Evolutionary conservation across 257 asterid genomes (phyloP).

Genomic region (Leonotis leonurus): DNA sequence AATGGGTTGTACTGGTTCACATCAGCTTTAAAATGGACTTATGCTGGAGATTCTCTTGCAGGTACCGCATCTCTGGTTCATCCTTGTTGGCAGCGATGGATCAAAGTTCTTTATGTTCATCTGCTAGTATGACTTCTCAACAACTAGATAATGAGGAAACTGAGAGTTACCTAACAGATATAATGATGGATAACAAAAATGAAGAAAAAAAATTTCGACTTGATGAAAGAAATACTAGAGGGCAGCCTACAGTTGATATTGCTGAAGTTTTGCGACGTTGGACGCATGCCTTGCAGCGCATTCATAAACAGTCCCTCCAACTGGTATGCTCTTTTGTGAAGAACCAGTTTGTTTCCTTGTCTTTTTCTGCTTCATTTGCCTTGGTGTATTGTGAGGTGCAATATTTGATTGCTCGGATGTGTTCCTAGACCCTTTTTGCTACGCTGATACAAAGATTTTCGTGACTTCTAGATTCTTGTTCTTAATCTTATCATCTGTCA

Average conservation of each 20-base stretch:
- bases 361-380: neutral
- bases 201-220: slow-evolving; percentile 48
- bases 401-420: neutral
- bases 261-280: slow-evolving; percentile 96
- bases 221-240: slow-evolving; percentile 73
- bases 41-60: slow-evolving; percentile 29
- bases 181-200: slow-evolving; percentile 33
- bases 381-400: neutral
- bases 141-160: slow-evolving; percentile 47
- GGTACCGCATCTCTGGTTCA: slow-evolving; percentile 98
- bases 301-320: slow-evolving; percentile 89
- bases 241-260: slow-evolving; percentile 90
- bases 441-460: neutral
- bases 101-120: slow-evolving; percentile 61
- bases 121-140: slow-evolving; percentile 42
- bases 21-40: slow-evolving; percentile 5
- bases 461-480: neutral
- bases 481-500: neutral
- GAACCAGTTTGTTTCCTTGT: slow-evolving; percentile 8
- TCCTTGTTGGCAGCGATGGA: slow-evolving; percentile 93
- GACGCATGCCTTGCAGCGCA: slow-evolving; percentile 99
- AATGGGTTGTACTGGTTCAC: slow-evolving; percentile 4
- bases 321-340: slow-evolving; percentile 45
- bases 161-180: slow-evolving; percentile 39
- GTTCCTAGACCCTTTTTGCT: neutral